Conservation (phyloP, 495 filamentous ascomycete genomes). For the Lindgomyces ingoldianus region DNA sequence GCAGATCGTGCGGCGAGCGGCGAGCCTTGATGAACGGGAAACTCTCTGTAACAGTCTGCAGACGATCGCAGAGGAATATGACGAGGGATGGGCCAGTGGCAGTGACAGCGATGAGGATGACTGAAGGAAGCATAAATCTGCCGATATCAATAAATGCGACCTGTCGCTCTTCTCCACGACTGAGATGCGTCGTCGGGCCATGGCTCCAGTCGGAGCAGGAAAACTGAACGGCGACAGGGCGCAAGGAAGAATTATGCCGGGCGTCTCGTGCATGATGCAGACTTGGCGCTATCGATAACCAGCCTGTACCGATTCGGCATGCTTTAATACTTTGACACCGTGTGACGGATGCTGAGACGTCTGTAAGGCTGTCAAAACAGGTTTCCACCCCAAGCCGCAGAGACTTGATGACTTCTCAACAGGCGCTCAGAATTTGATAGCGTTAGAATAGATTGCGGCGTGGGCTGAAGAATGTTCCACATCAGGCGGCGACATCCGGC, state of each 20-base stretch:
- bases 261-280: neutral
- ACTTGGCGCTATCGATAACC: slow-evolving; percentile 15
- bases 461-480: neutral
- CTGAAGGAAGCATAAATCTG: slow-evolving; percentile 19
- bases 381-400: neutral
- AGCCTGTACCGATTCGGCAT: neutral
- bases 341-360: neutral
- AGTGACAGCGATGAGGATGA: slow-evolving; percentile 82
- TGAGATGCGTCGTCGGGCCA: neutral
- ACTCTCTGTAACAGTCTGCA: slow-evolving; percentile 77
- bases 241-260: neutral
- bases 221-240: neutral
- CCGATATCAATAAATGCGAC: slow-evolving; percentile 24
- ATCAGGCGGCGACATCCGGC: neutral
- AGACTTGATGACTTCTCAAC: neutral
- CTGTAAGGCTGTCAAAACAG: neutral
- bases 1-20: slow-evolving; percentile 56
- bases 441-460: neutral
- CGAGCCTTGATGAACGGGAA: slow-evolving; percentile 79
- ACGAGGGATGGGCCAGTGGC: slow-evolving; percentile 73
- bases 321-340: slow-evolving; percentile 6
- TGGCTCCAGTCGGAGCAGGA: neutral
- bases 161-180: neutral
- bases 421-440: neutral
- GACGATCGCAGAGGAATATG: slow-evolving; percentile 82